phyloP scores from a whole-genome alignment of 495 filamentous ascomycete species.

The Penicillium canariense region DNA sequence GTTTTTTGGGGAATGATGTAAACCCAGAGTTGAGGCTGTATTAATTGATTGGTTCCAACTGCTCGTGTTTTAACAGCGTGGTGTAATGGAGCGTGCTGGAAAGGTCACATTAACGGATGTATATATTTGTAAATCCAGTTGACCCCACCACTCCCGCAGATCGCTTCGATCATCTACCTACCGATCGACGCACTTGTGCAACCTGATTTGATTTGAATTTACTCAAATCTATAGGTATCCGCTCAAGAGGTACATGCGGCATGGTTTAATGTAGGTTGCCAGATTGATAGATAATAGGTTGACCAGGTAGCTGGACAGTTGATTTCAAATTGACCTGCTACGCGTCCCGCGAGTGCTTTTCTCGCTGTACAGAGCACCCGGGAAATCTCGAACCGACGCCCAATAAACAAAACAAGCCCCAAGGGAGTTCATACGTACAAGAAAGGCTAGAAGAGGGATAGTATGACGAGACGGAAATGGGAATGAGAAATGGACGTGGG shows the following conservation, averaged over 20 bases:
- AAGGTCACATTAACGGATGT: no score
- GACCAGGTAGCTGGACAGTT: constrained; percentile 1
- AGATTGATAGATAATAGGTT: neutral
- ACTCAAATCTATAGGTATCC: neutral
- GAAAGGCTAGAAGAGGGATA: constrained; percentile 9
- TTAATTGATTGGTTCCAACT: neutral
- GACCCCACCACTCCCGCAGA: neutral
- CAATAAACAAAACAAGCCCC: constrained; percentile 16
- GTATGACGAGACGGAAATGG: neutral
- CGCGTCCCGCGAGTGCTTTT: constrained; percentile 16
- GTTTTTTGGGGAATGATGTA: neutral
- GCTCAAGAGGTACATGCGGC: neutral
- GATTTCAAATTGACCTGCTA: constrained; percentile 20
- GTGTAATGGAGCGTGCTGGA: no score
- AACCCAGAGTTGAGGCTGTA: neutral
- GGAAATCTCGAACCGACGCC: constrained; percentile 14
- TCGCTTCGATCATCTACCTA: neutral
- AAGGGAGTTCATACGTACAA: constrained; percentile 26
- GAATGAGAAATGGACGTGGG: neutral
- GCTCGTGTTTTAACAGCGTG: no score
- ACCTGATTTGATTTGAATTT: neutral
- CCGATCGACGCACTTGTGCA: neutral
- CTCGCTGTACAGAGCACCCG: constrained; percentile 28
- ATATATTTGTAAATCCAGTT: no score
- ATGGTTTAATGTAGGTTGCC: neutral